Conservation (phyloP, 2,329 filamentous ascomycete species). For the Lomentospora prolificans region DNA sequence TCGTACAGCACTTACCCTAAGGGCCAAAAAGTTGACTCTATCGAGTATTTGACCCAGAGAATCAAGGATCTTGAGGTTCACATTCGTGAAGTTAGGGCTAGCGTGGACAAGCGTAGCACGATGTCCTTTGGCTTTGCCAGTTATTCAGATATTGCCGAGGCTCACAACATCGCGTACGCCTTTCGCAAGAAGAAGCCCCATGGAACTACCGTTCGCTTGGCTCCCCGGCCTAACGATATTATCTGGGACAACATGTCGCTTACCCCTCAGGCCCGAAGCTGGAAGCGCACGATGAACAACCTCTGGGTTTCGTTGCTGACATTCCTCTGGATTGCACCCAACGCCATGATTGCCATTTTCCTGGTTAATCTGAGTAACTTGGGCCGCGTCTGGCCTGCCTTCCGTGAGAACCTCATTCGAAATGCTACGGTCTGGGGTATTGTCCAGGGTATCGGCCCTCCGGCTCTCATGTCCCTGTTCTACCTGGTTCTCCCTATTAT, state of each 20-base stretch:
- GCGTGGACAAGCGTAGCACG: conserved; percentile 77
- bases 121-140: conserved; percentile 92
- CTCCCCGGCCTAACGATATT: conserved; percentile 80
- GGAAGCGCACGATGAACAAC: conserved; percentile 68
- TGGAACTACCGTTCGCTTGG: conserved; percentile 66
- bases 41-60: conserved; percentile 80
- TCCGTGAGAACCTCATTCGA: conserved; percentile 51
- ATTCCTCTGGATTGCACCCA: conserved; percentile 78
- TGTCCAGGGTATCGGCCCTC: conserved; percentile 84
- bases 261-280: conserved; percentile 55
- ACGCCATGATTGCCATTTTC: conserved; percentile 91
- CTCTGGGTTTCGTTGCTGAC: conserved; percentile 78
- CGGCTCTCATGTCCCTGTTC: conserved; percentile 75
- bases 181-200: conserved; percentile 72
- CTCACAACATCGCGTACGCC: conserved; percentile 77
- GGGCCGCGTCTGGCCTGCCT: conserved; percentile 68
- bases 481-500: conserved; percentile 84
- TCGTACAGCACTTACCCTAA: conserved; percentile 53
- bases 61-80: conserved; percentile 75
- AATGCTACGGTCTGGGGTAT: conserved; percentile 69
- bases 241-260: conserved; percentile 93
- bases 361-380: conserved; percentile 77
- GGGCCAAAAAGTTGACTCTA: conserved; percentile 78
- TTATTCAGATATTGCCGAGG: conserved; percentile 78
- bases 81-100: conserved; percentile 72